phyloP scores from a whole-genome alignment of 140 eudicot species.

The Erigeron philadelphicus region DNA sequence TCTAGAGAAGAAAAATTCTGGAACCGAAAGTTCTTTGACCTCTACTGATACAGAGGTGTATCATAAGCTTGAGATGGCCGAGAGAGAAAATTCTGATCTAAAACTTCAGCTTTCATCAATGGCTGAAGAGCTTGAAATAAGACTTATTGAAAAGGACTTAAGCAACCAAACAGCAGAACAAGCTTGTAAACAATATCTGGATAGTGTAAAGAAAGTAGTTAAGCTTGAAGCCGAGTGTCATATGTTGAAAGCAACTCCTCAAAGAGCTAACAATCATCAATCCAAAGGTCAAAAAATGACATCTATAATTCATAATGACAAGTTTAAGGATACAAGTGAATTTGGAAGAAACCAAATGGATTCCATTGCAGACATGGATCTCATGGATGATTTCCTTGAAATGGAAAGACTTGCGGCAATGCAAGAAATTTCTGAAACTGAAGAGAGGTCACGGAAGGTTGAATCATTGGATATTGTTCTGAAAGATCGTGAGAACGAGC shows the following conservation, averaged over 20 bases:
- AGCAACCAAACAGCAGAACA: slow-evolving; percentile 75
- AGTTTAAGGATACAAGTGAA: slow-evolving; percentile 16
- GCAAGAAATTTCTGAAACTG: slow-evolving; percentile 39
- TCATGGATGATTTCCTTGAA: slow-evolving; percentile 93
- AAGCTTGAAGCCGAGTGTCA: slow-evolving; percentile 79
- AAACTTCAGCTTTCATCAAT: slow-evolving; percentile 48
- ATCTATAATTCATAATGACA: neutral
- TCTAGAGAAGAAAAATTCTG: slow-evolving; percentile 32
- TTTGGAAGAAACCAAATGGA: slow-evolving; percentile 31
- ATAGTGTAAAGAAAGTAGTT: slow-evolving; percentile 54
- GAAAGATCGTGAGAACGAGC: slow-evolving; percentile 42
- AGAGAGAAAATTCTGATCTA: slow-evolving; percentile 58
- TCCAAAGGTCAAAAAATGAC: slow-evolving; percentile 1
- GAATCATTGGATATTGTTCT: slow-evolving; percentile 35
- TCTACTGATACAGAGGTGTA: slow-evolving; percentile 27
- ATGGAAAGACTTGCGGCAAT: slow-evolving; percentile 73
- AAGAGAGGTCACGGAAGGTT: slow-evolving; percentile 32
- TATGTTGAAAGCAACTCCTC: slow-evolving; percentile 39
- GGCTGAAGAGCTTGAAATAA: slow-evolving; percentile 58
- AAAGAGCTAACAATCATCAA: slow-evolving; percentile 29
- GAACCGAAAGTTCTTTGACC: slow-evolving; percentile 50
- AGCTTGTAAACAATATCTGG: slow-evolving; percentile 71
- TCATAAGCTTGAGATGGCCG: slow-evolving; percentile 42
- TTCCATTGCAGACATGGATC: slow-evolving; percentile 40
- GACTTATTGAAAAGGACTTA: slow-evolving; percentile 57